Evolutionary conservation across 768 basidiomycete genomes (phyloP).

Genomic region (Termitomyces sp.): DNA sequence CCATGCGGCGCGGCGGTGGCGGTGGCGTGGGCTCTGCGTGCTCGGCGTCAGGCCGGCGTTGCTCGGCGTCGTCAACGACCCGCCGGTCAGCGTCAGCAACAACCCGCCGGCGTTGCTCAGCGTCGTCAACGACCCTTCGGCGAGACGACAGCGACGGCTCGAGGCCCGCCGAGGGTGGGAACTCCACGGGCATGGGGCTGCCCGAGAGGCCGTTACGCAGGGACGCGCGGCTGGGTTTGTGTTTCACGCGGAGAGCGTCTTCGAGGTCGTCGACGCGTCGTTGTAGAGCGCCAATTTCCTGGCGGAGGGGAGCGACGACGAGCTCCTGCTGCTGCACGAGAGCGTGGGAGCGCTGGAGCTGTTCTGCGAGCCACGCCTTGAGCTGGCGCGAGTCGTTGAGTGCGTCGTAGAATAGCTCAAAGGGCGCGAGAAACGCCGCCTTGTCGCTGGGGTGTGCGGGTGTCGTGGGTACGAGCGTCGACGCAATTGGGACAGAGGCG

Average conservation of each 20-base stretch:
- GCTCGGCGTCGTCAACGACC: too few relatives aligned
- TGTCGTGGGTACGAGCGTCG: constrained; percentile 61
- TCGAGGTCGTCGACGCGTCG: constrained; percentile 69
- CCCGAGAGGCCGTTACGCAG: constrained; percentile 33
- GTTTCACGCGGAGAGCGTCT: constrained; percentile 32
- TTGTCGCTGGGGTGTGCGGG: constrained; percentile 67
- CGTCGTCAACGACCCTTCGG: too few relatives aligned
- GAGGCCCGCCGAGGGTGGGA: constrained; percentile 28
- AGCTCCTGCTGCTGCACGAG: constrained; percentile 60
- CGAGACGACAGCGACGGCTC: constrained; percentile 19
- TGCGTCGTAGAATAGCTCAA: constrained; percentile 81
- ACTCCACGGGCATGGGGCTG: constrained; percentile 29
- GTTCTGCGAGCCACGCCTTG: constrained; percentile 71
- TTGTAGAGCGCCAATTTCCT: constrained; percentile 57
- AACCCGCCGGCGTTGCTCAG: too few relatives aligned
- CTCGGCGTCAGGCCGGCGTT: too few relatives aligned
- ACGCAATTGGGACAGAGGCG: constrained; percentile 64
- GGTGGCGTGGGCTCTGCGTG: constrained; percentile 15
- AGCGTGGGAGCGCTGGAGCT: constrained; percentile 57
- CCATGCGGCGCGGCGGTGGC: constrained; percentile 35
- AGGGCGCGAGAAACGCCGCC: constrained; percentile 75
- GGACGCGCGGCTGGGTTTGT: constrained; percentile 27
- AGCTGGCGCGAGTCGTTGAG: constrained; percentile 76
- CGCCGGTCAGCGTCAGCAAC: too few relatives aligned
- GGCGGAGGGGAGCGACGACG: constrained; percentile 49